A percentile compares a stretch with the other conserved stretches of the same genome.
These are phyloP conservation scores for Metschnikowia kunwiensis DNA, from an alignment of 805 yeast species.

Conservation along the genomic window DNA sequence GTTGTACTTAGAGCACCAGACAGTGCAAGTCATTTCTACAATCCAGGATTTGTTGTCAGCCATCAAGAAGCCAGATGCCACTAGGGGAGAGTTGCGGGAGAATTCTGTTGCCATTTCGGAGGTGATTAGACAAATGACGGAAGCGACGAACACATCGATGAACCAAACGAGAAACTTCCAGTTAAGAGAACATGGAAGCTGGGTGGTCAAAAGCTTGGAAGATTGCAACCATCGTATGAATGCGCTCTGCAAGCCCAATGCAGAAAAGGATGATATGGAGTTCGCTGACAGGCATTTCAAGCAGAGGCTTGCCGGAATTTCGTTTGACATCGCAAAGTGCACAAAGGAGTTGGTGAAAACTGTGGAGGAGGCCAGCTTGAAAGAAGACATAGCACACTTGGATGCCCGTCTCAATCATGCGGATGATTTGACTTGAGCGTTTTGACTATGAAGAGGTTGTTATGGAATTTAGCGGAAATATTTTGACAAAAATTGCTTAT, in stretches of 20 bases:
- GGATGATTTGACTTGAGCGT: slow-evolving; percentile 24
- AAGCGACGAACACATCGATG: slow-evolving; percentile 85
- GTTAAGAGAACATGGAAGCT: slow-evolving; percentile 84
- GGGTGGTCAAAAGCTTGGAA: slow-evolving; percentile 82
- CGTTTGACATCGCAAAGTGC: slow-evolving; percentile 94
- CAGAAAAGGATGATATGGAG: slow-evolving; percentile 47
- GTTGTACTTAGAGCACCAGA: slow-evolving; percentile 86
- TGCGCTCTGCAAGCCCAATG: slow-evolving; percentile 52
- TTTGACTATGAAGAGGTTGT: not conserved
- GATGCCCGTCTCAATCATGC: slow-evolving; percentile 56
- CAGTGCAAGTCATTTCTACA: slow-evolving; percentile 85
- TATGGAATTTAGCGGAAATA: slow-evolving; percentile 25
- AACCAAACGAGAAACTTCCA: slow-evolving; percentile 80
- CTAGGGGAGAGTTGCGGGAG: slow-evolving; percentile 66
- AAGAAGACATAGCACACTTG: slow-evolving; percentile 78
- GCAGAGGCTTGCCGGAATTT: slow-evolving; percentile 92
- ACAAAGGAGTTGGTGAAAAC: slow-evolving; percentile 94
- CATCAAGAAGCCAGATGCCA: slow-evolving; percentile 72
- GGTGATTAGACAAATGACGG: slow-evolving; percentile 84
- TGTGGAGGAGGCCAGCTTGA: slow-evolving; percentile 89
- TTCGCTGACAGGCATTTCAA: slow-evolving; percentile 86
- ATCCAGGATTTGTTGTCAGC: slow-evolving; percentile 79
- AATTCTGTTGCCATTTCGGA: slow-evolving; percentile 73
- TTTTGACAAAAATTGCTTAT: slow-evolving; percentile 35
- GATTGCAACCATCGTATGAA: slow-evolving; percentile 87